Evolutionary conservation across 129 eudicot species (phyloP).

Genomic region (Logfia minima): DNA sequence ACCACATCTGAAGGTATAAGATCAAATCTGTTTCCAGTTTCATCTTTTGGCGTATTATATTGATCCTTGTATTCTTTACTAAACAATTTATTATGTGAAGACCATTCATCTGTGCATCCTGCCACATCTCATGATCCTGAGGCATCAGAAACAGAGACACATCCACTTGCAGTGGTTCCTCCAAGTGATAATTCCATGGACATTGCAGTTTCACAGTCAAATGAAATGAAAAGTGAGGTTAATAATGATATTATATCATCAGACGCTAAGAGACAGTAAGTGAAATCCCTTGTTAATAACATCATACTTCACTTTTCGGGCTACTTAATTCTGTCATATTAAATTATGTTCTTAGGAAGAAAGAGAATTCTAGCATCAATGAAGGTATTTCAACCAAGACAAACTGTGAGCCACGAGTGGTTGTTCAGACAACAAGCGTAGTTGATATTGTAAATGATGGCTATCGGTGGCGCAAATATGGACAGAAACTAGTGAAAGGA

Average conservation of each 20-base stretch:
- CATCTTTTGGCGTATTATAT: not conserved
- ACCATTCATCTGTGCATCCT: slow-evolving; percentile 38
- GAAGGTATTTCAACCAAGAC: slow-evolving; percentile 48
- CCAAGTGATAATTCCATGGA: slow-evolving; percentile 29
- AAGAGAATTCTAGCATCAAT: slow-evolving; percentile 33
- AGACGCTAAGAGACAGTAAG: slow-evolving; percentile 75
- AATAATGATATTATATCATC: slow-evolving; percentile 35
- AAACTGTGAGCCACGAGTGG: slow-evolving; percentile 54
- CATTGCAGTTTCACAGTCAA: slow-evolving; percentile 39
- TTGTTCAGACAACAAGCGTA: slow-evolving; percentile 74
- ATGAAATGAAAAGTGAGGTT: slow-evolving; percentile 33
- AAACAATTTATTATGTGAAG: slow-evolving; percentile 40
- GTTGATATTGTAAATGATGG: slow-evolving; percentile 92
- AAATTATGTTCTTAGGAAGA: slow-evolving; percentile 49
- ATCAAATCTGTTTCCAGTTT: not conserved
- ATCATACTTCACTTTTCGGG: not conserved
- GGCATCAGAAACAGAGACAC: slow-evolving; percentile 45
- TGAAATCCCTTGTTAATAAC: not conserved
- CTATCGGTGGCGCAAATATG: slow-evolving; percentile 94
- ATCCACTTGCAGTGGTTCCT: slow-evolving; percentile 27
- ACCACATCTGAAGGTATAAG: slow-evolving; percentile 49
- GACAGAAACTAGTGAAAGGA: slow-evolving; percentile 92
- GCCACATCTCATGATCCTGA: slow-evolving; percentile 9
- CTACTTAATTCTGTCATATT: not conserved
- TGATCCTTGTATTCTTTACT: slow-evolving; percentile 18